Base-by-base conservation (phyloP, 169 alveolate species). In the Cryptosporidium felis region DNA sequence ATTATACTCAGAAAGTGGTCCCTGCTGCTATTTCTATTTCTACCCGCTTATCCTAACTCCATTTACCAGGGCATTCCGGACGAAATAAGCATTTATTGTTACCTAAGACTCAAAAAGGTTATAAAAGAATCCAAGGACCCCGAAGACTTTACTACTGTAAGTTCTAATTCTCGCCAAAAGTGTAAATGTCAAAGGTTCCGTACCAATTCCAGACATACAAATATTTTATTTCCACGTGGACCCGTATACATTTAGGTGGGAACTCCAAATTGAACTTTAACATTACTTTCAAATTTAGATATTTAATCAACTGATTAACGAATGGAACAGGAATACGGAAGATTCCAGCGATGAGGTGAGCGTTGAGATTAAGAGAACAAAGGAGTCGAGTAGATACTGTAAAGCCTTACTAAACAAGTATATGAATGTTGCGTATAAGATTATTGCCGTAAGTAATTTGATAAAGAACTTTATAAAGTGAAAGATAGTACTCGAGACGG, bases 391-490 rank as follows among this genome's bases (percentile, higher is more conserved):
- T 18, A 74, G 40, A 53, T 53, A 74, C 41, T 56, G 85, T 30
- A 56, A 53, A 51, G 14, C 12, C 18, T 34, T 26, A 38, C 36
- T 74, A 53, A 74, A 74, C 32, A 74, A 74, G 61, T 53, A 74
- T 18, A 74, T 74, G 47, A 56, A 74, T 74, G 67, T 74, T 12
- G 85, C 85, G 3, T 56, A 74, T 74, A 74, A 74, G 42, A 56
- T 74, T 9, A 53, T 74, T 18, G 85, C 67, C 16, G 49, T 74
- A 14, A 74, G 85, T 56, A 74, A 74, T 58, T 34, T 74, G 23
- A 49, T 74, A 58, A 74, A 74, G 40, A 74, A 74, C 38, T 74
- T 74, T 49, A 74, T 36, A n/a, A 56, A 74, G 26, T 49, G 56
- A 49, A 42, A 16, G 67, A n/a, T n/a, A n/a, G n/a, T n/a, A n/a